Percentiles rank a stretch among this genome's conserved stretches.
These are phyloP conservation scores for Thelonectria discophora DNA, from an alignment of 2,329 filamentous ascomycete genomes.

Conservation along the genomic window DNA sequence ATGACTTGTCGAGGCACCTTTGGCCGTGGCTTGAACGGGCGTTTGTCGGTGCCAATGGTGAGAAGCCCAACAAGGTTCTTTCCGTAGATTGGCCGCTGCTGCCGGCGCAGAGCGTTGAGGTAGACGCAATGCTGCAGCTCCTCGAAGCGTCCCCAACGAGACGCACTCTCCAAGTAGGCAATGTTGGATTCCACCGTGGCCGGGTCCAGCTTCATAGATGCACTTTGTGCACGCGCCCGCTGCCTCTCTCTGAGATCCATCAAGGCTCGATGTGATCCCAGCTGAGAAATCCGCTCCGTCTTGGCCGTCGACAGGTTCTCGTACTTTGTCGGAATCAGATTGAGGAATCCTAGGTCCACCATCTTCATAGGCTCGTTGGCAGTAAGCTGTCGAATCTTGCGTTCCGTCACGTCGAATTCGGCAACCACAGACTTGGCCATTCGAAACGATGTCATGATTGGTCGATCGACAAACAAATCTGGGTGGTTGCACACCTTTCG, in stretches of 20 bases:
- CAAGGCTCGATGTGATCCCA: constrained; percentile 75
- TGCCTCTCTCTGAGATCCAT: constrained; percentile 78
- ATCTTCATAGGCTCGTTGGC: constrained; percentile 67
- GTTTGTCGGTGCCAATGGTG: constrained; percentile 68
- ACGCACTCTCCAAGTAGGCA: constrained; percentile 75
- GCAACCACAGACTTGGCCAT: constrained; percentile 83
- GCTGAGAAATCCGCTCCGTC: constrained; percentile 66
- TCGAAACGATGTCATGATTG: constrained; percentile 95
- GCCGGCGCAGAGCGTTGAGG: constrained; percentile 81
- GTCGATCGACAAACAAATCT: constrained; percentile 93
- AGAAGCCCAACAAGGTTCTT: constrained; percentile 79
- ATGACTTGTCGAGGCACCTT: constrained; percentile 69
- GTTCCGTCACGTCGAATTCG: constrained; percentile 77
- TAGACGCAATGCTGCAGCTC: constrained; percentile 84
- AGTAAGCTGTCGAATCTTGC: constrained; percentile 74
- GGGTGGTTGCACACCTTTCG: constrained; percentile 99
- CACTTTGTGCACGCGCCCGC: constrained; percentile 66
- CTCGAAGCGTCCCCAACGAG: constrained; percentile 74
- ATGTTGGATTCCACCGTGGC: constrained; percentile 75
- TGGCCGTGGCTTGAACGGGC: constrained; percentile 68
- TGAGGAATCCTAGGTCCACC: constrained; percentile 80
- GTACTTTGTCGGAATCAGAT: constrained; percentile 76
- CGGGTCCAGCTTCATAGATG: constrained; percentile 66
- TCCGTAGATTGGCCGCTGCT: constrained; percentile 84
- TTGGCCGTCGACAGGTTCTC: constrained; percentile 68